Evolutionary conservation across 306 rosid genomes (phyloP), one percentile per base, ranked within the genome.

Genomic region (Cicer chorassanicum): DNA sequence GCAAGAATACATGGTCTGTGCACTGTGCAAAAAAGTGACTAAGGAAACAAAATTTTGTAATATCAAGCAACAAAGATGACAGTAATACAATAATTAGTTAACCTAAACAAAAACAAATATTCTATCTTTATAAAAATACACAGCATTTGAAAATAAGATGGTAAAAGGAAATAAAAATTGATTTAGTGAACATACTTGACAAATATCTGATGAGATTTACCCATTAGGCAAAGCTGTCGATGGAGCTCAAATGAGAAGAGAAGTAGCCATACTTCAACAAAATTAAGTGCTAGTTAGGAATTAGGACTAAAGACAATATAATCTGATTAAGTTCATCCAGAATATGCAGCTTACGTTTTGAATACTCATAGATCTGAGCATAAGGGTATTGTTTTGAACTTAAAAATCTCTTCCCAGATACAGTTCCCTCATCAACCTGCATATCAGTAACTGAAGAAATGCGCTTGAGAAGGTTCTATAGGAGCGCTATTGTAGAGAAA

Each of bases 221-320:
- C 88, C 79, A 57, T 81, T 65, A 78, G 68, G 83, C 82, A 21
- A 80, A 89, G 90, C 71, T 82, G 88, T 6, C 87, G 88, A 73
- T 88, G 96, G 80, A 93, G 95, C 87, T 87, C 97, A 53, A 80
- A 86, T 56, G 98, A 80, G 87, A 87, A 91, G 55, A 93, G 85
- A 79, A 91, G 84, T 43, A 91, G 56, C 66, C 84, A 91, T 61
- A 90, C 98, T 93, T 82, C 81, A 78, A 50, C 77, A 82, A 65
- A 64, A 71, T 61, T 46, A 72, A 18, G 73, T 61, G 68, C 67
- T 39, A 45, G 68, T 80, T 74, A 86, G 80, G 80, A 71, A 70
- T 70, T 21, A 40, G 75, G 44, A 51, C 70, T 41, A 65, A 53
- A 73, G 41, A 39, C 29, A 15, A 56, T 60, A 60, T 55, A 59